Evolutionary conservation across 805 yeast species (phyloP).

Genomic region (Candida tibetensis): DNA sequence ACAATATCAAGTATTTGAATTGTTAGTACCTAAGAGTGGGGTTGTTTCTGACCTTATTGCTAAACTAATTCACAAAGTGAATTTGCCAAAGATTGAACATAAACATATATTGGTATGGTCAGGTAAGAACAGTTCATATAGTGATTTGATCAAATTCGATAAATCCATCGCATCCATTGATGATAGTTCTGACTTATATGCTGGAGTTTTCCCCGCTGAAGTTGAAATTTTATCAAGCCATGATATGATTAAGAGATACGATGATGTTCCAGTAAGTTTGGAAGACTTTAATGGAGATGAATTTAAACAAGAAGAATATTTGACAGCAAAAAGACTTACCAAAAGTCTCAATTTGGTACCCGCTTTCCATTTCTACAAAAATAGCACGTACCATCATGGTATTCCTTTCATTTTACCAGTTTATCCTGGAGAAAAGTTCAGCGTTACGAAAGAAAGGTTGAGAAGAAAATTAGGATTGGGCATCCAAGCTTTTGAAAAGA

Average conservation of each 20-base stretch:
- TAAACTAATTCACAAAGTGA: constrained; percentile 54
- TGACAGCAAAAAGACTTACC: constrained; percentile 18
- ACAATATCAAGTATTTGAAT: constrained; percentile 65
- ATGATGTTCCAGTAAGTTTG: constrained; percentile 17
- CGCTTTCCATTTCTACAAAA: constrained; percentile 76
- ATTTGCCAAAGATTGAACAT: constrained; percentile 46
- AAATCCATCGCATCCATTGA: constrained; percentile 31
- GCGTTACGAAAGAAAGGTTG: constrained; percentile 62
- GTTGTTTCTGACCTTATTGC: constrained; percentile 54
- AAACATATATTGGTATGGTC: constrained; percentile 58
- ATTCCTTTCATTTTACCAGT: constrained; percentile 78
- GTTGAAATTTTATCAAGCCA: constrained; percentile 36
- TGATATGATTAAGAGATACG: constrained; percentile 30
- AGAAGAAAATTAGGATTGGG: constrained; percentile 72
- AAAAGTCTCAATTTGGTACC: constrained; percentile 48
- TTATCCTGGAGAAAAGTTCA: constrained; percentile 62
- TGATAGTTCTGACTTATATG: constrained; percentile 36
- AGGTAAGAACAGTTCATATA: constrained; percentile 38
- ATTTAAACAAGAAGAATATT: constrained; percentile 21
- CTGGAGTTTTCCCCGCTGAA: constrained; percentile 44
- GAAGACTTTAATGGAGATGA: constrained; percentile 26
- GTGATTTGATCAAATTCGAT: constrained; percentile 37
- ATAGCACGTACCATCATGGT: constrained; percentile 68
- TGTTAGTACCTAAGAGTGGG: constrained; percentile 64
- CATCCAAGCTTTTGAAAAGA: constrained; percentile 74